Conservation (phyloP, 805 yeast species). For the Kuraishia capsulata region DNA sequence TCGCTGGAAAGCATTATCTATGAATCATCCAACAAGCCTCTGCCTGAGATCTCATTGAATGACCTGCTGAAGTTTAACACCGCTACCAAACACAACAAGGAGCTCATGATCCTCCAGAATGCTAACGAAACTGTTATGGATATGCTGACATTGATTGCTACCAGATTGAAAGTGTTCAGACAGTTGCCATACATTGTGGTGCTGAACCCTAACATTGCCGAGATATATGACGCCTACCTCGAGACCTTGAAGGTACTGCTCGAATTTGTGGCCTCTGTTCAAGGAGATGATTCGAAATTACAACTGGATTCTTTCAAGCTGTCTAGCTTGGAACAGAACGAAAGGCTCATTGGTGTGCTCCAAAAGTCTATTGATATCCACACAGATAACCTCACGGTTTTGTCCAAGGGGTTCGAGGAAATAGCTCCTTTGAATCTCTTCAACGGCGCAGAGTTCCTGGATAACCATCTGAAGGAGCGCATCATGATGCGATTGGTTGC, state of each 20-base stretch:
- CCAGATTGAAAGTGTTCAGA: slow-evolving; percentile 61
- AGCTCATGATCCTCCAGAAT: slow-evolving; percentile 26
- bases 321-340: slow-evolving; percentile 42
- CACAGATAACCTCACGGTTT: slow-evolving; percentile 71
- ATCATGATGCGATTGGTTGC: slow-evolving; percentile 82
- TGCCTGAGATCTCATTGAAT: slow-evolving; percentile 45
- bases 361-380: slow-evolving; percentile 62
- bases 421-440: slow-evolving; percentile 29
- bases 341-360: slow-evolving; percentile 38
- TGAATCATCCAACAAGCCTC: slow-evolving; percentile 40
- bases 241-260: slow-evolving; percentile 51
- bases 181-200: slow-evolving; percentile 76
- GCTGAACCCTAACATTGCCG: slow-evolving; percentile 78
- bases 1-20: slow-evolving; percentile 50
- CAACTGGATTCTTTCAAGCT: slow-evolving; percentile 20
- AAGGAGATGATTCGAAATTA: not conserved
- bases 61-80: slow-evolving; percentile 37
- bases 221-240: slow-evolving; percentile 65
- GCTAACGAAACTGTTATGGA: slow-evolving; percentile 51
- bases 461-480: slow-evolving; percentile 71
- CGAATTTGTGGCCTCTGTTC: slow-evolving; percentile 19
- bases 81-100: slow-evolving; percentile 18
- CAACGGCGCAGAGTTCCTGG: slow-evolving; percentile 40
- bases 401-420: slow-evolving; percentile 71
- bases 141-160: slow-evolving; percentile 55